Evolutionary conservation across 1,139 yeast species (phyloP).

Genomic region (Candida tetrigidarum): DNA sequence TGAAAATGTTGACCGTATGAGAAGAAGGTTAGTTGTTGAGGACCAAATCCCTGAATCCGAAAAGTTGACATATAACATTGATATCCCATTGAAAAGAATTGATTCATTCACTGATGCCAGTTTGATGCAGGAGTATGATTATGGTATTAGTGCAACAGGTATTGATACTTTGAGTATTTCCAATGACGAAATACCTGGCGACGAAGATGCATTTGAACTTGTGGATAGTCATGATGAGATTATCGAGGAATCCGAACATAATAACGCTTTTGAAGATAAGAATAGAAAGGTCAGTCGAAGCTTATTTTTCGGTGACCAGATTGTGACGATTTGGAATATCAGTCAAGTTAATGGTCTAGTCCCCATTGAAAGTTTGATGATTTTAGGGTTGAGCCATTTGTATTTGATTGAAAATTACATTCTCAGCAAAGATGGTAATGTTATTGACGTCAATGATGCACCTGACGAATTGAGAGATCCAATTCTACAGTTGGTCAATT

Average conservation of each 20-base stretch:
- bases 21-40: slow-evolving; percentile 59
- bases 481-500: slow-evolving; percentile 60
- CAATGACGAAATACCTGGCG: slow-evolving; percentile 17
- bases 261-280: slow-evolving; percentile 57
- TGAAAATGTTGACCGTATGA: slow-evolving; percentile 70
- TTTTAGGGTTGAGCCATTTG: slow-evolving; percentile 63
- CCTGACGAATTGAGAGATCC: slow-evolving; percentile 65
- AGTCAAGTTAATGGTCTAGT: slow-evolving; percentile 75
- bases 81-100: slow-evolving; percentile 39
- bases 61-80: slow-evolving; percentile 42
- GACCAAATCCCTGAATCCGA: slow-evolving; percentile 52
- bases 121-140: slow-evolving; percentile 20
- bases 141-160: slow-evolving; percentile 24
- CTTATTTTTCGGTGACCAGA: slow-evolving; percentile 69
- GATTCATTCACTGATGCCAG: slow-evolving; percentile 15
- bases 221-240: slow-evolving; percentile 6
- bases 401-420: slow-evolving; percentile 75
- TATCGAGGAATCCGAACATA: slow-evolving; percentile 22
- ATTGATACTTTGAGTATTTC: slow-evolving; percentile 33
- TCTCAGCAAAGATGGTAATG: slow-evolving; percentile 60
- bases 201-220: slow-evolving; percentile 45
- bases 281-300: slow-evolving; percentile 75
- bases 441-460: slow-evolving; percentile 70
- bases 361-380: slow-evolving; percentile 72
- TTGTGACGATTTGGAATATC: slow-evolving; percentile 72